phyloP scores from a whole-genome alignment of 2,329 filamentous ascomycete species.

The Aspergillus sp. region DNA sequence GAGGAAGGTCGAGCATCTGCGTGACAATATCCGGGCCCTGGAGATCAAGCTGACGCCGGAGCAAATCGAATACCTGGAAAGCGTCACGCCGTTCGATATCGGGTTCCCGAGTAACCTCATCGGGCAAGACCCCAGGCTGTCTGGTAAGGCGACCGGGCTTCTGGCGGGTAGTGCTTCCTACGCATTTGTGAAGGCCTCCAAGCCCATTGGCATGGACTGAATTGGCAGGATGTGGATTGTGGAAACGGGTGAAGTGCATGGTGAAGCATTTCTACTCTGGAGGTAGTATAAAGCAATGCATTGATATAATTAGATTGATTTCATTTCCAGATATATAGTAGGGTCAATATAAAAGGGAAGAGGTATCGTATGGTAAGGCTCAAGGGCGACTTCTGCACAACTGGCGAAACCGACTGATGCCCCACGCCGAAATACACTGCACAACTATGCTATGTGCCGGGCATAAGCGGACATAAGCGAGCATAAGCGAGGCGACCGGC shows the following conservation, averaged over 20 bases:
- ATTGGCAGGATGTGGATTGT: too few species aligned
- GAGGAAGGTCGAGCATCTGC: constrained; percentile 58
- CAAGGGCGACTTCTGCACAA: too few species aligned
- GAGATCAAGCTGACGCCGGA: constrained; percentile 43
- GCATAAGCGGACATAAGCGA: background rate
- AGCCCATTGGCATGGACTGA: constrained; percentile 10
- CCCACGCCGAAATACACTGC: too few species aligned
- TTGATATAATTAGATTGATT: background rate
- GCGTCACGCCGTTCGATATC: constrained; percentile 50
- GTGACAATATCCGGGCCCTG: constrained; percentile 19
- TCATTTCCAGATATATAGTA: background rate
- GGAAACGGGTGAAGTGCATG: too few species aligned
- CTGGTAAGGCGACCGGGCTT: constrained; percentile 6
- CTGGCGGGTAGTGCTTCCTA: constrained; percentile 6
- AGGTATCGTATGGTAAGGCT: too few species aligned
- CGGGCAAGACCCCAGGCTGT: constrained; percentile 17
- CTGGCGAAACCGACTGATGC: too few species aligned
- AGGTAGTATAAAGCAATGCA: background rate
- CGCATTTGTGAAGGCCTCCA: constrained; percentile 12
- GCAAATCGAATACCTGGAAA: constrained; percentile 59
- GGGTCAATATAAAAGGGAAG: too few species aligned
- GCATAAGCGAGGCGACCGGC: background rate
- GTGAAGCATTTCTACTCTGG: too few species aligned
- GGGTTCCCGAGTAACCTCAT: constrained; percentile 60
- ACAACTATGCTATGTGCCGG: too few species aligned